These are phyloP conservation scores for Boletales sp. DNA, from an alignment of 768 basidiomycete species.

Conservation along the genomic window DNA sequence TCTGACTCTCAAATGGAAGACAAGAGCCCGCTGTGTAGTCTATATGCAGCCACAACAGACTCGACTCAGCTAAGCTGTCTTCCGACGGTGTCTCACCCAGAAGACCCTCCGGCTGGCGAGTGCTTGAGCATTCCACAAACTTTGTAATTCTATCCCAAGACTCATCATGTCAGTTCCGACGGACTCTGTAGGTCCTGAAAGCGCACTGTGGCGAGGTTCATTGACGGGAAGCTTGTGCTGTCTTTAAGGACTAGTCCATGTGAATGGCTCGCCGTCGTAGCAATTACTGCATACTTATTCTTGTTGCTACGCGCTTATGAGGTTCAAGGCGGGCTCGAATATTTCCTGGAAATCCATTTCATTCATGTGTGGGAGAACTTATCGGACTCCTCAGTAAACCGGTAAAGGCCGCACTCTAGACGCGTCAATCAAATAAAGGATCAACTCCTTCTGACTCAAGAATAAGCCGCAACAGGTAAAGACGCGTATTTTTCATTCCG, in stretches of 20 bases:
- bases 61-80: slow-evolving; percentile 60
- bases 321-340: too few species aligned
- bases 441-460: neutral
- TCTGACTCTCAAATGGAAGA: slow-evolving; percentile 90
- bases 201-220: slow-evolving; percentile 72
- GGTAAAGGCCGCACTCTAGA: slow-evolving; percentile 10
- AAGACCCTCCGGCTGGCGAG: slow-evolving; percentile 79
- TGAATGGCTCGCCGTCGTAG: too few species aligned
- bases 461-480: neutral
- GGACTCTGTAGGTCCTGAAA: slow-evolving; percentile 48
- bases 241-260: slow-evolving; percentile 19
- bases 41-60: slow-evolving; percentile 79
- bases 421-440: slow-evolving; percentile 11
- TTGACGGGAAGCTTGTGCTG: slow-evolving; percentile 59
- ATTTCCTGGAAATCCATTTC: too few species aligned
- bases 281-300: too few species aligned
- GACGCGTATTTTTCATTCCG: neutral
- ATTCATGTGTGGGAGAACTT: too few species aligned
- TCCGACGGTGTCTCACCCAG: slow-evolving; percentile 73
- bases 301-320: too few species aligned
- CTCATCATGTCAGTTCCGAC: slow-evolving; percentile 64
- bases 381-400: neutral
- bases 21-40: slow-evolving; percentile 73
- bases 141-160: slow-evolving; percentile 81
- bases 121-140: slow-evolving; percentile 47